phyloP scores from a whole-genome alignment of 805 yeast genomes.

The Blastobotrys peoriensis region DNA sequence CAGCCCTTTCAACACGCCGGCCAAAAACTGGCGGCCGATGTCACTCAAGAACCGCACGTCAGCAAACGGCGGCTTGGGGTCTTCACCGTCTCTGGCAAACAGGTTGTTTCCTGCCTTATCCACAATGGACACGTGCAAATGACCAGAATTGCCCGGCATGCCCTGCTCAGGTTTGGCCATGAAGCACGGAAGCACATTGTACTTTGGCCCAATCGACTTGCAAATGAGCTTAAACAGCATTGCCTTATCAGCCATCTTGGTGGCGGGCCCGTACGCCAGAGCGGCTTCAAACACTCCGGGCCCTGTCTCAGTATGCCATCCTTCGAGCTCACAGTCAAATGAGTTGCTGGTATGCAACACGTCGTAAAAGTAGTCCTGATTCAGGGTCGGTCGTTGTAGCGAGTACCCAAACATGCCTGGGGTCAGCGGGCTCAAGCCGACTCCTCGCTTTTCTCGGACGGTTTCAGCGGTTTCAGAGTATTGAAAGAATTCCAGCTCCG shows the following conservation, averaged over 20 bases:
- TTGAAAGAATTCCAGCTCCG: constrained; percentile 31
- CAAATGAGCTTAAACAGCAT: constrained; percentile 28
- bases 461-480: constrained; percentile 24
- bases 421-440: constrained; percentile 25
- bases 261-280: constrained; percentile 26
- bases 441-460: constrained; percentile 19
- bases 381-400: constrained; percentile 28
- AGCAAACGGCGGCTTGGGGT: constrained; percentile 23
- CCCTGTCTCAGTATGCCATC: constrained; percentile 34
- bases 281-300: constrained; percentile 35
- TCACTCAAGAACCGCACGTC: constrained; percentile 25
- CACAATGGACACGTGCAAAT: constrained; percentile 28
- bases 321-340: constrained; percentile 27
- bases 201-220: constrained; percentile 25
- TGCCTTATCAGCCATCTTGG: constrained; percentile 28
- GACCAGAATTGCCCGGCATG: constrained; percentile 33
- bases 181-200: constrained; percentile 29
- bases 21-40: constrained; percentile 28
- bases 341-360: constrained; percentile 20
- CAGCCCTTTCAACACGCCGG: constrained; percentile 30
- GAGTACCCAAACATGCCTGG: constrained; percentile 34
- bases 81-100: constrained; percentile 23
- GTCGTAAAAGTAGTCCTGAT: constrained; percentile 25
- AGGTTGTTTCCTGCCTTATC: constrained; percentile 24
- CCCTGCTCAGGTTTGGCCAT: constrained; percentile 34